Evolutionary conservation across 306 rosid species (phyloP).

Genomic region (Vachellia collinsii): DNA sequence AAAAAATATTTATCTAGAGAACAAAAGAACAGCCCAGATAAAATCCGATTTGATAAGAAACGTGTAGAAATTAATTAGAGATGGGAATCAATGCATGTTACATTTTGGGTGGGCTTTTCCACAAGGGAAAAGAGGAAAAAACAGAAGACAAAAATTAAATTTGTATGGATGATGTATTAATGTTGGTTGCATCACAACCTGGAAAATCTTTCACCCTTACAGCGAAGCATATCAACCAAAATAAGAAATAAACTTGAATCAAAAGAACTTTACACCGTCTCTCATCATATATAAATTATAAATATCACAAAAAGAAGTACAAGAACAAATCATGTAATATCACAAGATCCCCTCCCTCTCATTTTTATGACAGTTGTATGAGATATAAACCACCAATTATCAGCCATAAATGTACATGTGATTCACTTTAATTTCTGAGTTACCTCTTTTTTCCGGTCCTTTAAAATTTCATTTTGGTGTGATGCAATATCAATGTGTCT

Average conservation of each 20-base stretch:
- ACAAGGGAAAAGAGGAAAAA: neutral
- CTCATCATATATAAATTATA: neutral
- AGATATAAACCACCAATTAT: neutral
- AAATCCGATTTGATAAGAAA: neutral
- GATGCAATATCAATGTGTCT: neutral
- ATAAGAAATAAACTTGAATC: neutral
- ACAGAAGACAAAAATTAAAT: neutral
- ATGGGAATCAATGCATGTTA: neutral
- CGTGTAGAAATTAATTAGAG: neutral
- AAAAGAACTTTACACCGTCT: constrained; percentile 22
- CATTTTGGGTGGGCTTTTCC: neutral
- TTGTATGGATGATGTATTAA: neutral
- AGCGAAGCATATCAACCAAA: constrained; percentile 8
- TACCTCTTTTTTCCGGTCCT: neutral
- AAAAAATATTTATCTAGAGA: neutral
- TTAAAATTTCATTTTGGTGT: neutral
- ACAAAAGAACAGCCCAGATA: neutral
- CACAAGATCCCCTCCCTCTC: constrained; percentile 35
- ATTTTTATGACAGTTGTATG: constrained; percentile 8
- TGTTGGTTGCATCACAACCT: neutral
- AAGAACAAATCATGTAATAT: constrained; percentile 4
- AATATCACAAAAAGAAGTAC: neutral
- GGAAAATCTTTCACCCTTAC: neutral
- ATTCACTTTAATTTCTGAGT: constrained; percentile 23
- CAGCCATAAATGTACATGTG: constrained; percentile 38